Base-by-base conservation (phyloP, 441 rosid species). In the Erodium moschatum region DNA sequence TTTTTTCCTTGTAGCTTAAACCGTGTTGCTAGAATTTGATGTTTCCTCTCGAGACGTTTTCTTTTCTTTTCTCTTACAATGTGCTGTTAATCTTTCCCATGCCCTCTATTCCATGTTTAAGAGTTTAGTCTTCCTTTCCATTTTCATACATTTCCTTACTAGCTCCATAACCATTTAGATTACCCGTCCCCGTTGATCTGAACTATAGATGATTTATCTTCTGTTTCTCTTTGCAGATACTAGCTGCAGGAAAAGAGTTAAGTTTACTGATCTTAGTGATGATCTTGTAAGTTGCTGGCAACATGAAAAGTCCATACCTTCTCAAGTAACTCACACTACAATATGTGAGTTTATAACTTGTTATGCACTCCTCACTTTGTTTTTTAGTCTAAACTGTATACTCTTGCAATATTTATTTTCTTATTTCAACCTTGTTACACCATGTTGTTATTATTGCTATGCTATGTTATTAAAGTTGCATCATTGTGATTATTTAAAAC, bases 181-280 rank as follows among this genome's bases (percentile, higher is more conserved):
- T 15, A 70, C 61, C 21, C 18, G 8, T 54, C 20, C 61, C 61
- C 19, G 16, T 54, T 54, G 61, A 54, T 54, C 61, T 16, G 19
- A 54, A 54, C 10, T 54, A 54, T 54, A 58, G 64, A 31, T 71
- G 46, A 31, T 61, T 1, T 46, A 56, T 74, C 75, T 61, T 65
- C 21, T 24, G 1, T 48, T 13, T 8, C 44, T 66, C 29, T 20
- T 67, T 48, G 31, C 74, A 82, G 89, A 75, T 66, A 42, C 58
- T 79, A 73, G 68, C 56, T 70, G 85, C 46, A 71, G 72, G 65
- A 80, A 73, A 71, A 84, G 70, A 50, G 81, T 78, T 67, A 73
- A 38, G 60, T 77, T 83, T 78, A 76, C 68, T 15, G 80, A 71
- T 64, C 52, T 58, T 16, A 64, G 72, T 69, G 79, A 64, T 48